These are phyloP conservation scores for Brassica juncea DNA, from an alignment of 345 rosid species.

Conservation along the genomic window DNA sequence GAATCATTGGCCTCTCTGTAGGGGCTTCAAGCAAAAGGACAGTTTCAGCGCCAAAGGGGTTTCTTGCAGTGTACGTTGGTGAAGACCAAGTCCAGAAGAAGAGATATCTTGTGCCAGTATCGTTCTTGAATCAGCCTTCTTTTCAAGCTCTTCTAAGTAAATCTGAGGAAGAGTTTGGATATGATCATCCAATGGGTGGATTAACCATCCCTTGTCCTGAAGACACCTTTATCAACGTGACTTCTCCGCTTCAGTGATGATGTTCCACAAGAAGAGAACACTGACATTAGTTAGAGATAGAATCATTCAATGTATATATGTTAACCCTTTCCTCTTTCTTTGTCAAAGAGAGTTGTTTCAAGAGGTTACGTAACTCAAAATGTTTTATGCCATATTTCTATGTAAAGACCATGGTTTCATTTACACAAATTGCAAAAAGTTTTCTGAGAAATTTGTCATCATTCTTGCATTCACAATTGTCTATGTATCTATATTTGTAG, in stretches of 20 bases:
- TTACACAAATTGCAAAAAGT: background rate
- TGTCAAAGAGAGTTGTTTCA: background rate
- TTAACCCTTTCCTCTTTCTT: background rate
- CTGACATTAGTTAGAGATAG: constrained; percentile 7
- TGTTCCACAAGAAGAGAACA: constrained; percentile 34
- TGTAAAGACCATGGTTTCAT: background rate
- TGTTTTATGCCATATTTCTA: background rate
- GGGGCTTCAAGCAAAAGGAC: constrained; percentile 17
- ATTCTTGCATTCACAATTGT: background rate
- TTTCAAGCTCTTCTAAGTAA: constrained; percentile 46
- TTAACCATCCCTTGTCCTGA: constrained; percentile 53
- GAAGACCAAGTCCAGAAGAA: constrained; percentile 33
- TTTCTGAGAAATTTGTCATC: background rate
- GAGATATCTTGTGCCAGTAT: constrained; percentile 49
- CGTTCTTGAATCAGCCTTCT: constrained; percentile 33
- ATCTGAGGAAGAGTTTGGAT: constrained; percentile 55
- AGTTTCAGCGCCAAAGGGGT: constrained; percentile 42
- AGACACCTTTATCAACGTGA: constrained; percentile 44
- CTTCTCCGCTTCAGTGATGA: constrained; percentile 33
- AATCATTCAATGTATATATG: background rate
- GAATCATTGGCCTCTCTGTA: constrained; percentile 22
- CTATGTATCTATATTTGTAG: background rate
- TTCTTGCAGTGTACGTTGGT: constrained; percentile 44
- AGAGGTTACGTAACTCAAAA: background rate
- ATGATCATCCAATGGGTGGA: constrained; percentile 54